Evolutionary conservation across 768 basidiomycete species (phyloP), one percentile per base, ranked within the genome.

Genomic region (Termitomyces eurrhizus): DNA sequence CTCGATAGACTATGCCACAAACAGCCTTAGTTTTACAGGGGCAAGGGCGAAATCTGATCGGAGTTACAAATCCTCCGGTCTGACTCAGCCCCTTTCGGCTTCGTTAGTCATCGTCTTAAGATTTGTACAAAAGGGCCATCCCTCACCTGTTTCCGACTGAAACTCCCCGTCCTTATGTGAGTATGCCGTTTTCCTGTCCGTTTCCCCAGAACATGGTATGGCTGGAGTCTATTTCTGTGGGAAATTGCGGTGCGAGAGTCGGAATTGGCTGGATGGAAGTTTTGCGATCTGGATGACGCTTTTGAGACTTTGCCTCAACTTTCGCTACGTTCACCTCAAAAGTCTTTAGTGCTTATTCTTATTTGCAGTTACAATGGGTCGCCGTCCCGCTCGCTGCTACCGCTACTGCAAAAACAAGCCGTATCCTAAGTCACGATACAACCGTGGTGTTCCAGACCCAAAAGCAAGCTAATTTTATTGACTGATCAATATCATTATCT

Each of bases 361-460:
- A 4, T 39, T 46, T 29, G 46, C n/a, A 51, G 49, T 59, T 35
- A 57, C 49, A 59, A 97, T 97, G 95, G 95, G 95, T 85, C 93
- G 94, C 75, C 92, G 94, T 83, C 94, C 95, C 65, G 93, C 95
- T 78, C 90, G 92, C 70, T 97, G 94, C 87, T 96, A 96, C 82
- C 90, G 95, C 68, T 98, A 98, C 83, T 98, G 95, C 86, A 98
- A 98, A 82, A 96, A 95, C 86, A 98, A 98, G 87, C 95, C 96
- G 29, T 95, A 92, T 81, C 93, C 92, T 60, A 95, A 94, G 79
- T 92, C 89, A 57, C 79, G 93, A 72, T 96, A 96, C 83, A 96
- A 96, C 81, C 93, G 95, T 80, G 95, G 94, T 92, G 95, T 98
- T 42, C 96, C 96, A 68, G 96, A 98, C 72, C 77, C 95, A 67